Percentiles rank a stretch among this genome's conserved stretches.
phyloP scores from a whole-genome alignment of 169 alveolate genomes.

The Nephromyces sp. region DNA sequence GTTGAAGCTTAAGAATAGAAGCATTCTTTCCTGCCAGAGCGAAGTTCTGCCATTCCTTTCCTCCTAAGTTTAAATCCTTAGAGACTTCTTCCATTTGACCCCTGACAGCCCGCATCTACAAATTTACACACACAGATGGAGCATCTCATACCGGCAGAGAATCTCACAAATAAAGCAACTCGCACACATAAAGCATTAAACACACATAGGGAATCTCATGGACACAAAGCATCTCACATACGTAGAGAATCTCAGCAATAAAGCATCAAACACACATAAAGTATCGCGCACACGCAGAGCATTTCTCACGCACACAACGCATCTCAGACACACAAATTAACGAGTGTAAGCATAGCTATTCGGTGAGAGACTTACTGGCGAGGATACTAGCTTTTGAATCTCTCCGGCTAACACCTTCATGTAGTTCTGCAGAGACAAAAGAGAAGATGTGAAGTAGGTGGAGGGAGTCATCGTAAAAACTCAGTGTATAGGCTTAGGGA shows the following conservation, averaged over 20 bases:
- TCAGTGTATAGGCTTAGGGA: no score
- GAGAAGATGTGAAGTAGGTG: no score
- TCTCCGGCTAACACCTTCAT: no score
- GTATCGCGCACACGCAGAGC: no score
- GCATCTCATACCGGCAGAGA: not conserved
- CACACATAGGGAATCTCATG: not conserved
- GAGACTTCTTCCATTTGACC: not conserved
- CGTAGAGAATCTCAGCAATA: not conserved
- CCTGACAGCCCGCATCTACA: not conserved
- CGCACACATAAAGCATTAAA: not conserved
- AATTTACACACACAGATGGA: not conserved
- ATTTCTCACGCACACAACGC: no score
- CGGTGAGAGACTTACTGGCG: no score
- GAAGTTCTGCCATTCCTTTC: not conserved
- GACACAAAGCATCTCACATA: not conserved
- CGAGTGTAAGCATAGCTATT: no score
- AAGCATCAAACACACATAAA: not conserved
- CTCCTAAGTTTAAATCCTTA: not conserved
- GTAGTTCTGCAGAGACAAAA: no score
- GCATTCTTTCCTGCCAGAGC: not conserved
- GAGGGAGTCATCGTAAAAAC: no score
- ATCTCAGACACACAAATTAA: no score
- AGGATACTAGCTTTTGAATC: no score
- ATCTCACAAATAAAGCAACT: not conserved
- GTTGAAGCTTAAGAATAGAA: not conserved